These are phyloP conservation scores for Plasmodium adleri DNA, from an alignment of 169 alveolate genomes.

Conservation along the genomic window DNA sequence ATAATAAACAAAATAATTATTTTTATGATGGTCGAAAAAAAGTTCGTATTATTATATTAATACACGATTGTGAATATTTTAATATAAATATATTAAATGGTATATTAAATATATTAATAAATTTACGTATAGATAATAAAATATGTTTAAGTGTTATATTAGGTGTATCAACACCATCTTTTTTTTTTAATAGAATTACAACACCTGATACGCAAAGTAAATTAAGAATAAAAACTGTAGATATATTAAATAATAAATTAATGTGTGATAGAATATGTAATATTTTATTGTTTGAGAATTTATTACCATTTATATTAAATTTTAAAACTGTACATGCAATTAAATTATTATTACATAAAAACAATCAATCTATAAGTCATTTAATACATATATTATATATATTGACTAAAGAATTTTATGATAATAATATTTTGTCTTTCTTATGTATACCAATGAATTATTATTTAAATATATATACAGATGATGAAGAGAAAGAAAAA, in stretches of 20 bases:
- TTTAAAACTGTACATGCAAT: conserved; percentile 52
- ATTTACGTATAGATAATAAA: conserved; percentile 44
- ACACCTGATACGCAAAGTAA: conserved; percentile 71
- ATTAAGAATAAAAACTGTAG: conserved; percentile 49
- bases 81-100: conserved; percentile 62
- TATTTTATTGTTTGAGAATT: conserved; percentile 15
- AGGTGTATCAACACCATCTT: conserved; percentile 59
- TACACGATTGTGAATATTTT: conserved; percentile 71
- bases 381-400: conserved; percentile 49
- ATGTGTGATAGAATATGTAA: conserved; percentile 51
- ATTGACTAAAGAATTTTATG: conserved; percentile 62
- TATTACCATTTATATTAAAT: conserved; percentile 35
- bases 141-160: conserved; percentile 57
- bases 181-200: conserved; percentile 47
- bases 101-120: conserved; percentile 45
- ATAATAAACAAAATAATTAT: conserved; percentile 37
- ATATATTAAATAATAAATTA: conserved; percentile 36
- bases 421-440: conserved; percentile 45
- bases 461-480: not conserved
- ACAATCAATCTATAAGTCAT: conserved; percentile 69
- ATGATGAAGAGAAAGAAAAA: not conserved
- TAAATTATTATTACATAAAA: conserved; percentile 47
- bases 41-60: conserved; percentile 27
- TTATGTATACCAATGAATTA: conserved; percentile 51
- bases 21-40: conserved; percentile 59